Evolutionary conservation across 2,329 filamentous ascomycete genomes (phyloP), one percentile per base, ranked within the genome.

Genomic region (Colletotrichum australisinense): DNA sequence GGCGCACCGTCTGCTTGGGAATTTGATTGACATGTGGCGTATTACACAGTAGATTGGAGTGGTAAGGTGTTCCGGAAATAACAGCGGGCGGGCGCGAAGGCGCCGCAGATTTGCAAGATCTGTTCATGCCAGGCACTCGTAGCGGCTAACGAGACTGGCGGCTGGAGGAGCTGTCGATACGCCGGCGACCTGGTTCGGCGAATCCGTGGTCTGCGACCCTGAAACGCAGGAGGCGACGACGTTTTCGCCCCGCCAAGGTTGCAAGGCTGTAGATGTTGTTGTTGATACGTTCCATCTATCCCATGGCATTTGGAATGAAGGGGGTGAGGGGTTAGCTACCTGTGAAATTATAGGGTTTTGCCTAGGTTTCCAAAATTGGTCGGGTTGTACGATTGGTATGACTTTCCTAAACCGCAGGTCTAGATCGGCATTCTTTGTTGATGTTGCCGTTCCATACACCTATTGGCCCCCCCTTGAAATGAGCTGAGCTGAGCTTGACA

Each of bases 211-310:
- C 46, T 72, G 57, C 57, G 49, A 42, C 58, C 32, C 64, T 68
- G 69, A 63, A 57, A 72, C 64, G 28, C 26, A 38, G 57, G 53
- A 59, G 64, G 55, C 32, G 32, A 68, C 69, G 58, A 22, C 28
- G n/a, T 38, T 24, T 67, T 71, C 35, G 68, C 56, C 56, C 57
- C 63, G 32, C 56, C 30, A 55, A 67, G 56, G 63, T 56, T 71
- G 56, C 56, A 30, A 56, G 35, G 49, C 38, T 49, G 6, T 11
- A 14, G 14, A 16, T 16, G 28, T 49, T 26, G 28, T 38, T 26
- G 28, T 35, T 52, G 52, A 52, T 57, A 55, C 24, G 19, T 42
- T 30, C 30, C 59, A 11, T 22, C 59, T 26, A 53, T 53, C 19
- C 38, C 12, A 24, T 66, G n/a, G 42, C 55, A 57, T 55, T 70